A percentile compares a stretch with the other conserved stretches of the same genome.
phyloP scores from a whole-genome alignment of 2,329 filamentous ascomycete species.

The Aspergillus pseudonomiae region DNA sequence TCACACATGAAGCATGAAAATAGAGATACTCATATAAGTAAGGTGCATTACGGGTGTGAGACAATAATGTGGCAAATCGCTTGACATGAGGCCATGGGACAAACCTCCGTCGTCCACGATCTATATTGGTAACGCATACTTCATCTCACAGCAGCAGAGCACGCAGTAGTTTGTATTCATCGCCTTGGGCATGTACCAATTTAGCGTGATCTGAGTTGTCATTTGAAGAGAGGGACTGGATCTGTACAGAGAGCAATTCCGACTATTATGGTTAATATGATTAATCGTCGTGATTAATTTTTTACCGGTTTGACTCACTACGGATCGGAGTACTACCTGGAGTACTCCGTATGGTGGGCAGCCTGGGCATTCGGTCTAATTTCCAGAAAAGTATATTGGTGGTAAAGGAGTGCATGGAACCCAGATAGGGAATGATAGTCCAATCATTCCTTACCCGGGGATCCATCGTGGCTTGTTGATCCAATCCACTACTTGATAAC shows the following conservation, averaged over 20 bases:
- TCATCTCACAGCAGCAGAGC: not conserved
- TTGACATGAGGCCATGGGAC: not conserved
- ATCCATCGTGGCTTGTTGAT: conserved; percentile 23
- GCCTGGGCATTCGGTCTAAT: not conserved
- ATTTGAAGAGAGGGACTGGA: not conserved
- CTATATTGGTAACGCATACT: not conserved
- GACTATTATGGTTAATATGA: not conserved
- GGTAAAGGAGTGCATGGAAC: not conserved
- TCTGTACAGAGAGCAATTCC: not conserved
- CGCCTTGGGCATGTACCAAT: not conserved
- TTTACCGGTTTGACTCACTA: not conserved
- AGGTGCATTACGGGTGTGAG: not conserved
- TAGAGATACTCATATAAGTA: too few relatives aligned
- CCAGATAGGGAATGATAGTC: conserved; percentile 2
- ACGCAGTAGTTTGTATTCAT: not conserved
- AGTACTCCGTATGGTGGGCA: not conserved
- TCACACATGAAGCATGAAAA: not conserved
- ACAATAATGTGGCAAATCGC: not conserved
- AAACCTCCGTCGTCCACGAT: not conserved
- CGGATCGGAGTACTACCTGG: not conserved
- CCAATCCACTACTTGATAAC: conserved; percentile 11
- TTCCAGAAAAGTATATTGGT: conserved; percentile 1
- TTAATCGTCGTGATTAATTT: not conserved
- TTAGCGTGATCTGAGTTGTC: not conserved
- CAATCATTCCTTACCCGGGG: conserved; percentile 8